Base-by-base conservation (phyloP, 179 eudicot species). In the Pouteria campechiana region DNA sequence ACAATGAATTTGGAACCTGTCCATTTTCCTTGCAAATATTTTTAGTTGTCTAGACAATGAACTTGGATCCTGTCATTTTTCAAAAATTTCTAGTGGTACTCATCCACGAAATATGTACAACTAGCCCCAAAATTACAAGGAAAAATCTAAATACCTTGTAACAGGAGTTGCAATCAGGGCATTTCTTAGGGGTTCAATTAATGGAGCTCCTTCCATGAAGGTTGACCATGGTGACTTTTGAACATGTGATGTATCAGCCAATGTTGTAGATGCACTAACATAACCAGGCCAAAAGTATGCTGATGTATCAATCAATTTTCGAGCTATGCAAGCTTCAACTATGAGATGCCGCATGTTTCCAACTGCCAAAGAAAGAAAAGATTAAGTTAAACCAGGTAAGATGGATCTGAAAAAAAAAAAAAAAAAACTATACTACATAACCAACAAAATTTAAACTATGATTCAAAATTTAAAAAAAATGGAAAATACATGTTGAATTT, bases 311-410 rank as follows among this genome's bases (percentile, higher is more conserved):
- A 67, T 36, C 20, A 67, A 43, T 19, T 61, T 61, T 33, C 72
- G 49, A 11, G 68, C 62, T 16, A 67, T 44, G 45, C 72, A 67
- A 32, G 72, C 72, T 38, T 67, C 72, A 32, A 67, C 63, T 25
- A 67, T 67, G 21, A 67, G 67, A 40, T 67, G 72, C 58, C 67
- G 50, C 63, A 67, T 51, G 59, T 67, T 52, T 21, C 67, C 72
- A 25, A 54, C 72, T 67, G 63, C 53, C 46, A 64, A 54, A 3
- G 18, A 41, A 0, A 40, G 46, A 19, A 30, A 24, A 12, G 37
- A 25, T 21, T 29, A 34, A 34, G 16, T 28, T 48, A 16, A 17
- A n/a, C 5, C 7, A 42, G 44, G 4, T 44, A 15, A 19, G 7
- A 6, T 33, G 32, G 19, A 28, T 25, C 17, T 19, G 23, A 32